Evolutionary conservation across 306 rosid genomes (phyloP), one percentile per base, ranked within the genome.

Genomic region (Fragaria ananassa): DNA sequence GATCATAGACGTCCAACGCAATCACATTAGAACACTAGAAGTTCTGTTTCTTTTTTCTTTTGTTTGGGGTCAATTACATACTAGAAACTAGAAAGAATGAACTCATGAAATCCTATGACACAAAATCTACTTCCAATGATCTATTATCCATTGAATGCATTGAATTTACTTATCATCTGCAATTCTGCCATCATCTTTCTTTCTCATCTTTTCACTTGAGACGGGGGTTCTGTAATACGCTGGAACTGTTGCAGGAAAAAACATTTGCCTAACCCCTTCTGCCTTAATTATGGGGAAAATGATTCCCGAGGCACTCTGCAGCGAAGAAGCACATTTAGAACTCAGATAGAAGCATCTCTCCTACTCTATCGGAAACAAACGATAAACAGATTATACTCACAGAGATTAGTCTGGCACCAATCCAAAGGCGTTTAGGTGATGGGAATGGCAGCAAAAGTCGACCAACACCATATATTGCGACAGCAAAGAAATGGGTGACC

Each of bases 401-500:
- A 37, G 89, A 84, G 17, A 94, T 87, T 68, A 91, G 81, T 82
- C 89, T 87, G 71, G 87, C 82, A 70, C 97, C 98, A 5, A 83
- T 87, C 97, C 98, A 94, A 57, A 90, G 37, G 37, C 97, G 94
- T 77, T 84, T 86, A 31, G 95, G 98, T 7, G 98, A 91, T 58
- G 97, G 97, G 80, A 90, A 94, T 69, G 98, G 97, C 27, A 91
- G 72, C 64, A 91, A 69, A 81, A 94, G 74, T 47, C 97, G 93
- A 34, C 98, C 96, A 74, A 94, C 97, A 19, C 97, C 96, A 70
- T 82, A 94, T 54, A 88, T 84, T 21, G 98, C 98, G 10, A 94
- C 98, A 15, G 98, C 96, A 11, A 94, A 94, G 86, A 94, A 94
- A 82, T 94, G 98, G 68, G 91, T 90, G 77, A 94, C 97, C 91